Conservation (phyloP, 2,329 filamentous ascomycete genomes). For the Talaromyces pinophilus region DNA sequence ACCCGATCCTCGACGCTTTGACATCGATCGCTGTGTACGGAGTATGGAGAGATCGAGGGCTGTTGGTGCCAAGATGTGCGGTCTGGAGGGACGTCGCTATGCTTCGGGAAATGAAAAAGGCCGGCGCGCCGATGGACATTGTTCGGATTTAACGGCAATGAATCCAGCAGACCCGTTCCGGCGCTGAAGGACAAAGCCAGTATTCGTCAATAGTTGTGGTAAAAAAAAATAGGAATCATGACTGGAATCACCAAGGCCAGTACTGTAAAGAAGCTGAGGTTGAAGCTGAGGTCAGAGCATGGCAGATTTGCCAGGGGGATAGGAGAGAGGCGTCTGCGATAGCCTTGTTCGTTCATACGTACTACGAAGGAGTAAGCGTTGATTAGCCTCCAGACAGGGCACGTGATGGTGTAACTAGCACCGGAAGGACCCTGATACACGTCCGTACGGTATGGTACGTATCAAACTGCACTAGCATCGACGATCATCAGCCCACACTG, state of each 20-base stretch:
- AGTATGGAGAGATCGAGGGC: neutral
- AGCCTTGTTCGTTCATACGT: neutral
- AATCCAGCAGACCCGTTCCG: neutral
- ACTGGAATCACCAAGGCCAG: neutral
- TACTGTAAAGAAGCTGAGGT: neutral
- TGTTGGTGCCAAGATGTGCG: neutral
- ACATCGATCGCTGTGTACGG: neutral
- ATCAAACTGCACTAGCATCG: conserved; percentile 14
- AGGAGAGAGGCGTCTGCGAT: conserved; percentile 1
- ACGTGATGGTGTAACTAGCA: neutral
- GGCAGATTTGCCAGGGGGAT: neutral
- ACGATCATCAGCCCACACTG: conserved; percentile 16
- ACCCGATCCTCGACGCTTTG: conserved; percentile 10
- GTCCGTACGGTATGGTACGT: conserved; percentile 7
- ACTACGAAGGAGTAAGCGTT: no score
- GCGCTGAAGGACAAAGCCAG: neutral
- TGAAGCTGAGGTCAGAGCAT: neutral
- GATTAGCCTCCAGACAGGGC: neutral
- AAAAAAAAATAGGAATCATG: neutral
- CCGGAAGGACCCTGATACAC: conserved; percentile 2
- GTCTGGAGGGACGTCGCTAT: neutral
- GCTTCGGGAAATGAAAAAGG: conserved; percentile 2
- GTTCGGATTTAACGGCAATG: conserved; percentile 6
- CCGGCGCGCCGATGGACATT: conserved; percentile 8
- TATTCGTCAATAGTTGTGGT: neutral